Evolutionary conservation across 1,139 yeast genomes (phyloP).

Genomic region (Yamadazyma atlantica): DNA sequence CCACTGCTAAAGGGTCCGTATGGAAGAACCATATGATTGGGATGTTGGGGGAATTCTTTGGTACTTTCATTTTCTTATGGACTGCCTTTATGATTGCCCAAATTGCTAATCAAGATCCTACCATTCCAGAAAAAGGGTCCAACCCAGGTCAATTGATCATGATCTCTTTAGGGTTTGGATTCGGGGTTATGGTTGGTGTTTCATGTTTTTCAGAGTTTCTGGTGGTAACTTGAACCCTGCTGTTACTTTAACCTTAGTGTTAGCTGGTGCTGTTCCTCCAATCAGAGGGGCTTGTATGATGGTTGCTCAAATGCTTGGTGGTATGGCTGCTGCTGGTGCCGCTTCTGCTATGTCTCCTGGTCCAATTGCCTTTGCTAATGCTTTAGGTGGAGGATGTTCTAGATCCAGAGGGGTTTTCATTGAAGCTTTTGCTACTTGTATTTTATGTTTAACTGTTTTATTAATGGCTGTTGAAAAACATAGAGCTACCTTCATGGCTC

Average conservation of each 20-base stretch:
- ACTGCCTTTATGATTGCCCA: constrained; percentile 83
- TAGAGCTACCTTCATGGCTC: constrained; percentile 75
- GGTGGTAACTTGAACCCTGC: constrained; percentile 94
- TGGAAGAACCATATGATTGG: constrained; percentile 37
- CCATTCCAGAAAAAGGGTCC: constrained; percentile 43
- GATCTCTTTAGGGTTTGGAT: constrained; percentile 88
- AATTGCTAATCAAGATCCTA: constrained; percentile 70
- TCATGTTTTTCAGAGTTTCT: constrained; percentile 73
- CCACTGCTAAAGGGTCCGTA: constrained; percentile 19
- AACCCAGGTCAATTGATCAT: constrained; percentile 69
- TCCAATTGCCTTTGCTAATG: constrained; percentile 66
- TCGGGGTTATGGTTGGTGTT: constrained; percentile 76
- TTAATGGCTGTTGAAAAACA: constrained; percentile 86
- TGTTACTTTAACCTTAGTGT: constrained; percentile 69
- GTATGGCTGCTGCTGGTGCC: constrained; percentile 93
- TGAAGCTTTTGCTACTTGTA: constrained; percentile 78
- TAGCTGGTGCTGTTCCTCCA: constrained; percentile 74
- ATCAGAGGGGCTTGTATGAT: constrained; percentile 66
- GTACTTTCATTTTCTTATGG: constrained; percentile 83
- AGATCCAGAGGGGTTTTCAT: constrained; percentile 75
- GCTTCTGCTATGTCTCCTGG: constrained; percentile 90
- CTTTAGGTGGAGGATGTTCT: constrained; percentile 71
- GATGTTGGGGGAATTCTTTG: constrained; percentile 64
- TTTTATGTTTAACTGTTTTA: constrained; percentile 73
- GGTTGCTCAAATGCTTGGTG: constrained; percentile 73